Evolutionary conservation across 495 filamentous ascomycete species (phyloP).

Genomic region (Melanomma pulvis-pyrius): DNA sequence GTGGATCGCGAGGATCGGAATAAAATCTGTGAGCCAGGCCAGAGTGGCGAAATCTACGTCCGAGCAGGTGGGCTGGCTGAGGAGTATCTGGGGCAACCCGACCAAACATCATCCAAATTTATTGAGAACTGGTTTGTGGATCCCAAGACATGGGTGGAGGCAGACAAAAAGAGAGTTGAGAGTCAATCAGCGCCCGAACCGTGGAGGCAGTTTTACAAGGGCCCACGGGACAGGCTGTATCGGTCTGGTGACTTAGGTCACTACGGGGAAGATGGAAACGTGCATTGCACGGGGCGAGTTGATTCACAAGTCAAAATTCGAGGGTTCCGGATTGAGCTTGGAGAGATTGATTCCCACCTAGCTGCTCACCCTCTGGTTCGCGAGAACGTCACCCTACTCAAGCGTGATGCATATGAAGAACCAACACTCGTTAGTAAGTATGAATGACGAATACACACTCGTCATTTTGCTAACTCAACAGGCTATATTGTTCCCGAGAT

Average conservation of each 20-base stretch:
- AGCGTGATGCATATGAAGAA: constrained; percentile 89
- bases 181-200: constrained; percentile 55
- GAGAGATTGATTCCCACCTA: constrained; percentile 88
- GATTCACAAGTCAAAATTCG: constrained; percentile 96
- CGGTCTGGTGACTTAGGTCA: constrained; percentile 79
- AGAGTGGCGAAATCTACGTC: constrained; percentile 86
- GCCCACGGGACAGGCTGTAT: constrained; percentile 86
- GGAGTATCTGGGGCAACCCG: constrained; percentile 73
- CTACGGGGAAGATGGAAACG: constrained; percentile 69
- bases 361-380: constrained; percentile 75
- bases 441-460: neutral
- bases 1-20: constrained; percentile 77
- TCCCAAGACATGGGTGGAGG: constrained; percentile 68
- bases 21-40: constrained; percentile 75
- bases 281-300: constrained; percentile 65
- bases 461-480: neutral
- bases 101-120: constrained; percentile 79
- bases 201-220: constrained; percentile 80
- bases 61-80: constrained; percentile 88
- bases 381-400: constrained; percentile 85
- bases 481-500: constrained; percentile 83
- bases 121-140: constrained; percentile 88
- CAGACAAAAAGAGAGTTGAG: constrained; percentile 57
- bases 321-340: constrained; percentile 92
- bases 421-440: constrained; percentile 70